Base-by-base conservation (phyloP, 495 filamentous ascomycete species). In the Aspergillus steynii region DNA sequence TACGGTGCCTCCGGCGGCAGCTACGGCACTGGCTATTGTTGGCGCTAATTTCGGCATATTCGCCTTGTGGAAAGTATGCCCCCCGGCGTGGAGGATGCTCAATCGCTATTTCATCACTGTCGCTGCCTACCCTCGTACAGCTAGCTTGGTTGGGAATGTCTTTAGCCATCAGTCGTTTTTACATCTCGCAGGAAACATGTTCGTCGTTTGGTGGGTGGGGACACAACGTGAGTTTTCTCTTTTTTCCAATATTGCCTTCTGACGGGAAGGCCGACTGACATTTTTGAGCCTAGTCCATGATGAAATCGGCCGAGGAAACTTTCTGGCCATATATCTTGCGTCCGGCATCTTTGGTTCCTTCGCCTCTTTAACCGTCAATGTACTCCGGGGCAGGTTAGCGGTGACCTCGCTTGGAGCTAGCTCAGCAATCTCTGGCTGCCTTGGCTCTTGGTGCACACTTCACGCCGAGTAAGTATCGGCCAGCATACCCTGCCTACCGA, bases 281-380 rank as follows among this genome's bases (percentile, higher is more conserved):
- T 52, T 12, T n/a, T 47, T 42, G 14, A 25, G 51, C 47, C 5
- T 9, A 82, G 83, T 95, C 14, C 91, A 96, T 77, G 93, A 97
- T 65, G 88, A 96, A 56, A 83, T 97, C 56, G 94, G 93, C 47
- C 84, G 94, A 25, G 92, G 88, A 46, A 84, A 87, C 61, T 96
- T 97, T 74, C 77, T 99, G 4, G 86, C 88, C 7, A 77, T 96
- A 5, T 96, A 92, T 71, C 65, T 96, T 45, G 74, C 84, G 0
- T 78, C 85, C 3, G 93, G 91, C 47, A 82, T 83, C 0, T 28
- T 91, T 12, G 88, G 86, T 32, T 88, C 87, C 48, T 83, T 91
- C 60, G 71, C 78, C 2, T 88, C 86, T 28, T 76, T 97, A 53
- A 66, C 79, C 10, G 71, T 71, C 32, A 80, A 84, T 53, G 87